Evolutionary conservation across 225 moss, liverwort and hornwort genomes (phyloP).

Genomic region (Antitrichia curtipendula): DNA sequence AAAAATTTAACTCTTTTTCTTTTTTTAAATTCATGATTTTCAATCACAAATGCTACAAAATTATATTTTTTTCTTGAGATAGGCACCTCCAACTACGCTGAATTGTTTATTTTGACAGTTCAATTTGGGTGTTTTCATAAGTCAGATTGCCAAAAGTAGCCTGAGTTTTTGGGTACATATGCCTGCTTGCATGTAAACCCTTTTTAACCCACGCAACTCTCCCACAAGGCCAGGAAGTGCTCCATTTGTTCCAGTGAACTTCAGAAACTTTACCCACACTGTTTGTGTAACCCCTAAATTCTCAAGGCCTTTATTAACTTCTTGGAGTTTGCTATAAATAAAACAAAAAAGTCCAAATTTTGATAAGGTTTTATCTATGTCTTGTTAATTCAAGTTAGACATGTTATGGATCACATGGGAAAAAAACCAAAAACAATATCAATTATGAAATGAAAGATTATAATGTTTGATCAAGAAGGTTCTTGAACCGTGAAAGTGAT

Average conservation of each 20-base stretch:
- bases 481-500: neutral
- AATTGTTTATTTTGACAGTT: neutral
- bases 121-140: neutral
- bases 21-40: neutral
- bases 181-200: neutral
- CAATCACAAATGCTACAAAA: neutral
- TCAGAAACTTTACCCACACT: neutral
- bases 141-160: too few species aligned
- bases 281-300: neutral
- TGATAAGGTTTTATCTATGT: neutral
- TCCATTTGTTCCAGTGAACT: neutral
- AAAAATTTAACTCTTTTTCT: neutral
- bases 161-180: too few species aligned
- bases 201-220: neutral
- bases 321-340: neutral
- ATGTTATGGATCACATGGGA: accelerated
- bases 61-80: neutral
- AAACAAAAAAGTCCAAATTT: neutral
- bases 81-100: neutral
- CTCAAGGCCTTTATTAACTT: neutral
- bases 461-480: neutral
- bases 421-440: neutral
- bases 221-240: neutral
- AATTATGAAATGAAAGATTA: neutral
- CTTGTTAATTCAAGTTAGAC: neutral